phyloP scores from a whole-genome alignment of 106 monocot species.

The Dactylorhiza incarnata region DNA sequence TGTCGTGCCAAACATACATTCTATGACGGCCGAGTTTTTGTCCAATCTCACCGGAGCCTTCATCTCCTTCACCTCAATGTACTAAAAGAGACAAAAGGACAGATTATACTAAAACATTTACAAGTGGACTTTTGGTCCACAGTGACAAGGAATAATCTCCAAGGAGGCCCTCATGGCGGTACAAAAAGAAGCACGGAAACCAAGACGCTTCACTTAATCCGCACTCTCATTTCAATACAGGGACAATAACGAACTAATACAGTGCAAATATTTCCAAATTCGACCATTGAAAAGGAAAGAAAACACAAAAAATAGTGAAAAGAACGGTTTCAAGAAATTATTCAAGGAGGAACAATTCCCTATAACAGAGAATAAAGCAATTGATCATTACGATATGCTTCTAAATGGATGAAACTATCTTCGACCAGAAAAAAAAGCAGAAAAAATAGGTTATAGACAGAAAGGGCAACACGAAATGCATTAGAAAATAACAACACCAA shows the following conservation, averaged over 20 bases:
- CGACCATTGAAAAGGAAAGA: background rate
- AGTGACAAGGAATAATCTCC: background rate
- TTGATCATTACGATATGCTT: background rate
- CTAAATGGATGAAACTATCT: background rate
- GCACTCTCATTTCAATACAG: background rate
- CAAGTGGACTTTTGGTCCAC: background rate
- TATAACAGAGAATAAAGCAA: background rate
- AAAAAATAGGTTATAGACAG: background rate
- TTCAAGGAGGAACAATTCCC: background rate
- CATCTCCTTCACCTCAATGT: no score
- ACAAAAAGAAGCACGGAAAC: background rate
- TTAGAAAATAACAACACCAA: background rate
- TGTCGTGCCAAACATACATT: no score
- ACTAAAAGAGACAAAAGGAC: background rate
- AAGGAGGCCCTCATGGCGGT: background rate
- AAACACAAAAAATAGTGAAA: background rate
- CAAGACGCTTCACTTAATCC: background rate
- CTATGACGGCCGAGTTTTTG: no score
- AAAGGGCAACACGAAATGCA: background rate
- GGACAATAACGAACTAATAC: no score
- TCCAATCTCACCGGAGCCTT: no score
- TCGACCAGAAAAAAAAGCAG: background rate
- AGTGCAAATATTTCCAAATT: background rate
- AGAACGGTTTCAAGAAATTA: background rate
- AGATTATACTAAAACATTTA: background rate